These are phyloP conservation scores for Aspergillus avenaceus DNA, from an alignment of 495 filamentous ascomycete species.

Conservation along the genomic window DNA sequence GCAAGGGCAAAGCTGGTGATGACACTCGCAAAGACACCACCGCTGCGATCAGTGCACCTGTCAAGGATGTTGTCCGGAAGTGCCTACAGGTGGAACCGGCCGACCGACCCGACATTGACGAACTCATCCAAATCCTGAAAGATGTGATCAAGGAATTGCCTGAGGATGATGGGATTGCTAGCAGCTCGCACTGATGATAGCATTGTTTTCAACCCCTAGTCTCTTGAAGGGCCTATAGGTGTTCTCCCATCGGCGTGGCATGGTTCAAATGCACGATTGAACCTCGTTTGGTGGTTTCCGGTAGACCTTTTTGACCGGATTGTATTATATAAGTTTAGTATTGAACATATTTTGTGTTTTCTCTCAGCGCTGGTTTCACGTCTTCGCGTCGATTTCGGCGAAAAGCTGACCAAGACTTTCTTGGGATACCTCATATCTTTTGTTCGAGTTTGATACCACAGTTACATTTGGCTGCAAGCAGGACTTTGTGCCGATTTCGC, in stretches of 20 bases:
- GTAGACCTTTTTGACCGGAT: not conserved
- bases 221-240: not conserved
- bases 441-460: conserved; percentile 3
- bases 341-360: not conserved
- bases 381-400: not conserved
- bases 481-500: not conserved
- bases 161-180: conserved; percentile 54
- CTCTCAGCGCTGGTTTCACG: not conserved
- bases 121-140: conserved; percentile 79
- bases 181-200: conserved; percentile 20
- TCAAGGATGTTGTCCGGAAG: conserved; percentile 79
- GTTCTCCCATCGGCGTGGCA: not conserved
- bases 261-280: not conserved
- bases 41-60: conserved; percentile 61
- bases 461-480: not conserved
- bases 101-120: conserved; percentile 86
- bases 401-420: not conserved
- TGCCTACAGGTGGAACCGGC: conserved; percentile 90
- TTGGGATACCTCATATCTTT: not conserved
- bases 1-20: conserved; percentile 42
- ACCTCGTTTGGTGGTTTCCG: not conserved
- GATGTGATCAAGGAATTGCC: conserved; percentile 68
- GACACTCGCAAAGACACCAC: conserved; percentile 26
- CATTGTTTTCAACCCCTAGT: not conserved
- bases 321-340: not conserved